Evolutionary conservation across 1,284 basidiomycete genomes (phyloP), one percentile per base, ranked within the genome.

Genomic region (Cutaneotrichosporon cutaneum): DNA sequence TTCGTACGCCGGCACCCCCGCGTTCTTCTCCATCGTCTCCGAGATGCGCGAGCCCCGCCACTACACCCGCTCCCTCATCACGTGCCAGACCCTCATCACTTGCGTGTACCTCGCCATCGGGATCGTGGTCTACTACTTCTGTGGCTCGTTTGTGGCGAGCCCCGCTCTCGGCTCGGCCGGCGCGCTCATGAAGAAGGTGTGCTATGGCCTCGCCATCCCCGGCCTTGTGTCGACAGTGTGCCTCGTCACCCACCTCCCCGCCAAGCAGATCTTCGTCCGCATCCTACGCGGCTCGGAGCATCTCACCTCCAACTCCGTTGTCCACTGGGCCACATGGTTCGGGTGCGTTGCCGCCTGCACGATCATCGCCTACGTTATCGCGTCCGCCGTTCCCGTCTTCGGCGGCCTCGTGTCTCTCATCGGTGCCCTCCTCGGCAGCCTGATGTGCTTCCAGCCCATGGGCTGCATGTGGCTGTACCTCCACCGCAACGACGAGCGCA

Each of bases 191-290:
- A 70, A 70, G 63, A 69, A 70, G 63, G 56, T 79, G 56, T 69
- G 70, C 22, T 80, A 79, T 65, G 77, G 77, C 26, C 67, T 80
- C 51, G 76, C 73, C n/a, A 56, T 80, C 24, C 76, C 75, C 0
- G 76, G 70, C 14, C 67, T 80, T 2, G 48, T 62, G 10, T 58
- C 57, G 14, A 45, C 55, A 8, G 45, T 65, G 5, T 58, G 55
- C 22, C 62, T 65, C 32, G 63, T 51, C 60, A 55, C 60, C 59
- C 54, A 63, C 54, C 58, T 74, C 60, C 36, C 54, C 14, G 56
- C 61, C 47, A 68, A 68, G 59, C 56, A 63, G 59, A 50, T 76
- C 51, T 76, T 78, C 48, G 75, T 78, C 30, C 66, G 71, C 35
- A 16, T 73, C 22, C 70, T 77, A 26, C 61, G 68, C 22, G 69